Base-by-base conservation (phyloP, 208 protist genomes). In the Wallacemonas collosoma region DNA sequence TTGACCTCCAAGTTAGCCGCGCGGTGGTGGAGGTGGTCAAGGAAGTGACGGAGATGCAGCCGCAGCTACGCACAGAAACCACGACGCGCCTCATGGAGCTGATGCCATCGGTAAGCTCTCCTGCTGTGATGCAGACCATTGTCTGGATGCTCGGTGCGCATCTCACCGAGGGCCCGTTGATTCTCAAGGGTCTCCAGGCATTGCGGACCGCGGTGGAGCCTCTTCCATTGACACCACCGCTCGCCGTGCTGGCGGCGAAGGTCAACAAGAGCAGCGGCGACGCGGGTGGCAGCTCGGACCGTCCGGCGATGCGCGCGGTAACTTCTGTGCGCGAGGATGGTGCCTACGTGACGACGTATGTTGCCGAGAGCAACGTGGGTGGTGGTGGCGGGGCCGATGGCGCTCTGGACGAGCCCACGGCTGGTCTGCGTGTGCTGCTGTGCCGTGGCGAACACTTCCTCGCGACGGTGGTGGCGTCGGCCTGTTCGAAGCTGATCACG, bases 61-160 rank as follows among this genome's bases (percentile, higher is more conserved):
- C 96, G 11, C 65, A 88, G 47, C 78, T 99, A 47, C 92, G 97
- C 57, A 62, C 43, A 7, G 73, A 76, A 36, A 87, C 87, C 41
- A 39, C 97, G 54, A 60, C 53, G 35, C 87, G 86, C 50, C 80
- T 98, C 2, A 68, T 75, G 53, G 76, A 87, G 12, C 61, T 83
- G 40, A 91, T 97, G 77, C 79, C 75, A 5, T 60, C 83, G 58
- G 84, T 97, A 53, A 82, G 78, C 2, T 87, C 86, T 41, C 57
- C 85, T n/a, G 15, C 63, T 2, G 92, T 97, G 6, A 72, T 95
- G 55, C 87, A 95, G 60, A 80, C 90, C 35, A 79, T 90, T 15
- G 73, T 99, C 67, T 98, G 97, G 98, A 88, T 99, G 5, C 80
- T 99, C 36, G 95, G 97, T 45, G 89, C 98, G 63, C 95, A 99